phyloP scores from a whole-genome alignment of 2,329 filamentous ascomycete species.

The Periconia sp. region DNA sequence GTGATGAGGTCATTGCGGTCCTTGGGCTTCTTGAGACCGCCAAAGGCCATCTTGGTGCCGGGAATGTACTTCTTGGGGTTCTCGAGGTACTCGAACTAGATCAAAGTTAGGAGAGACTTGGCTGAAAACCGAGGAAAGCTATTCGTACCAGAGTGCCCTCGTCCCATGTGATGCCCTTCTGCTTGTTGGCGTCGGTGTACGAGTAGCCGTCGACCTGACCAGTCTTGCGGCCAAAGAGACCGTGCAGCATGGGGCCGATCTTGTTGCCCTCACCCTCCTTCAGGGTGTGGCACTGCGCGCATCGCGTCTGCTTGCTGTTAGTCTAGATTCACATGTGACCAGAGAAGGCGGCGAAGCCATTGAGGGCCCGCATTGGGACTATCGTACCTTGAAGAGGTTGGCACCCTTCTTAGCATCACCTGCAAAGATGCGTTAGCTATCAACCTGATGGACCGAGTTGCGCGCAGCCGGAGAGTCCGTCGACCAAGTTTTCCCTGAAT shows the following conservation, averaged over 20 bases:
- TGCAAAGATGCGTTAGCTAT: slow-evolving; percentile 50
- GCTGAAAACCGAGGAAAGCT: neutral
- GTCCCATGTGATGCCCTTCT: slow-evolving; percentile 89
- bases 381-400: slow-evolving; percentile 86
- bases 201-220: slow-evolving; percentile 90
- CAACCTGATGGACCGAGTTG: slow-evolving; percentile 10
- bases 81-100: slow-evolving; percentile 95
- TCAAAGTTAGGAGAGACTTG: slow-evolving; percentile 17
- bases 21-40: slow-evolving; percentile 99
- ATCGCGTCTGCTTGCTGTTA: slow-evolving; percentile 70
- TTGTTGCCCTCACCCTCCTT: slow-evolving; percentile 93
- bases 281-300: slow-evolving; percentile 97
- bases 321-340: slow-evolving; percentile 10
- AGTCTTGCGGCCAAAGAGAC: slow-evolving; percentile 95
- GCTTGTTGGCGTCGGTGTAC: slow-evolving; percentile 99
- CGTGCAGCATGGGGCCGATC: slow-evolving; percentile 95
- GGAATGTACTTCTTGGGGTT: slow-evolving; percentile 99
- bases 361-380: neutral
- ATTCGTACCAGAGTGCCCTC: slow-evolving; percentile 77
- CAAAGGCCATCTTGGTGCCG: slow-evolving; percentile 99
- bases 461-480: slow-evolving; percentile 16
- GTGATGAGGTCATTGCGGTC: slow-evolving; percentile 99
- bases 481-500: slow-evolving; percentile 23
- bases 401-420: slow-evolving; percentile 96
- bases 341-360: slow-evolving; percentile 8